Evolutionary conservation across 2,329 filamentous ascomycete species (phyloP), one percentile per base, ranked within the genome.

Genomic region (Beauveria sp.): DNA sequence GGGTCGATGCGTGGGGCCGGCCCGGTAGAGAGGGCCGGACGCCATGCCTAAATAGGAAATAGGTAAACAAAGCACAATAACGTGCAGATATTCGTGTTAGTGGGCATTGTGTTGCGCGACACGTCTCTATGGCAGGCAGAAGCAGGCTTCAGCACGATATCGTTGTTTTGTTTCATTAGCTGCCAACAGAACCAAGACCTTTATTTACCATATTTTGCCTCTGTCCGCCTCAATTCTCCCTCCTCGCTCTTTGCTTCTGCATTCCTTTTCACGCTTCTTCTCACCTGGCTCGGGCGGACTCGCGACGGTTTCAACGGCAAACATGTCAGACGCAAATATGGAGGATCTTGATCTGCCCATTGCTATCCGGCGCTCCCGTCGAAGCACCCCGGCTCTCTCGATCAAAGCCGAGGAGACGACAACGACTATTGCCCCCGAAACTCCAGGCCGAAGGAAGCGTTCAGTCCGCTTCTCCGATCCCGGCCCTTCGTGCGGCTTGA

Each of bases 401-500:
- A 63, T 71, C 66, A 64, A 63, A 58, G 2, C 72, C 69, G 56
- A 60, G 64, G 18, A 70, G n/a, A 31, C 16, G 4, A 14, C 59
- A 6, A n/a, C 40, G 10, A 22, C 22, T 3, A n/a, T 26, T 3
- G 28, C 65, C 28, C 62, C 61, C 26, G 57, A 61, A 18, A 76
- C 74, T 2, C 74, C 74, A 10, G 66, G 66, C 38, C 65, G 67
- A 38, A 60, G 63, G 1, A 81, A 77, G 66, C 82, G 81, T 65
- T 75, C 76, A 62, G 83, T 86, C 24, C 81, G 84, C 43, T 85
- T 86, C 71, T 87, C 84, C 0, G 83, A 86, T 46, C 82, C 83
- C 9, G 83, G 81, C 0, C 75, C 76, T 1, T 76, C 79, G 2
- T 84, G 80, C 1, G 84, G 84, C 2, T 71, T 87, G 31, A 87